Evolutionary conservation across 2,329 filamentous ascomycete species (phyloP), one percentile per base, ranked within the genome.

Genomic region (Claviceps pazoutovae): DNA sequence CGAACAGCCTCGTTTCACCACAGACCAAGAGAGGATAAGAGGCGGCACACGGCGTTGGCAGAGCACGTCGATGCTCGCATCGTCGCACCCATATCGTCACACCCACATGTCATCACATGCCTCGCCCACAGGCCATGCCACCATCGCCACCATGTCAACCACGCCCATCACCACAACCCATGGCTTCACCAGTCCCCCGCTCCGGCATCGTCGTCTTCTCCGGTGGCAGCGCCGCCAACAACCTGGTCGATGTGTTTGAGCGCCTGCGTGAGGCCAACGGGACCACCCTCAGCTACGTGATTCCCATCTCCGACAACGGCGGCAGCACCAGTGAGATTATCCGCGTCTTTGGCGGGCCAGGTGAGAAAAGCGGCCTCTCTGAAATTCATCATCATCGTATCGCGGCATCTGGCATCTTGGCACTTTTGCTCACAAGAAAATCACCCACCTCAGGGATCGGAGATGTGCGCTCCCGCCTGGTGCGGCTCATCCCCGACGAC

Each of bases 251-350:
- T 64, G 86, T 95, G 11, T 96, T 96, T 68, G 83, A 79, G 59
- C 70, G 71, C 17, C 73, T 86, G 37, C 74, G 79, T 13, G 68
- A 82, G 56, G 82, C 76, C 59, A 86, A 84, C 55, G 69, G 76
- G 42, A 85, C 84, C 61, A 72, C 76, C 2, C 70, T 94, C 43
- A 88, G 80, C 68, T 94, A 95, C 66, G 82, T 96, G 54, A 95
- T 97, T 50, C 91, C 91, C 38, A 95, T 96, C 64, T 93, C 86
- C 57, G 91, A 97, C 69, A 97, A 97, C 68, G 91, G 91, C 48
- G 91, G 91, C 41, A 94, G 87, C 59, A 94, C 89, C 2, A 95
- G 88, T 45, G 91, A 97, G 71, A 73, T 96, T 61, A 95, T 96
- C 58, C 79, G 93, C 38, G 89, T 97, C 38, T 93, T 97, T 68